Percentiles rank a stretch among this genome's conserved stretches.
These are phyloP conservation scores for Hymenoscyphus salicellus DNA, from an alignment of 2,329 filamentous ascomycete genomes.

Conservation along the genomic window DNA sequence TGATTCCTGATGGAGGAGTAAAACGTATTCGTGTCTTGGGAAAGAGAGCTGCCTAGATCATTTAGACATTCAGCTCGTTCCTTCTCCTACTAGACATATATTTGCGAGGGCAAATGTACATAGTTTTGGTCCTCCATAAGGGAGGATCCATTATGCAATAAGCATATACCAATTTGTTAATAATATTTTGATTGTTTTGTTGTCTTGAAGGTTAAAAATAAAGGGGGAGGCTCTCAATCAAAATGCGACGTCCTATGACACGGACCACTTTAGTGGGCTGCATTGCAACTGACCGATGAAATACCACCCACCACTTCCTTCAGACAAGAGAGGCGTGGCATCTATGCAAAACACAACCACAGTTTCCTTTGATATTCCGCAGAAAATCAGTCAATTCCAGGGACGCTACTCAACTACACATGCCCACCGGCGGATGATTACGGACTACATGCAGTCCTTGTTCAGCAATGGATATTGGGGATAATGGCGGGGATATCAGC, in stretches of 20 bases:
- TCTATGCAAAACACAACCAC: not conserved
- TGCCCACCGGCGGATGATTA: slow-evolving; percentile 25
- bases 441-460: slow-evolving; percentile 30
- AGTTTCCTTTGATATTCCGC: not conserved
- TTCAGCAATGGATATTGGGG: slow-evolving; percentile 58
- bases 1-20: slow-evolving; percentile 90
- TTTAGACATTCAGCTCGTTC: not conserved
- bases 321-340: not conserved
- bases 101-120: not conserved
- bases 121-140: not conserved
- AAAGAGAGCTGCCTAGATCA: slow-evolving; percentile 42
- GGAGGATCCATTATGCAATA: not conserved
- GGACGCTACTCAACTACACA: slow-evolving; percentile 9
- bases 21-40: slow-evolving; percentile 81
- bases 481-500: slow-evolving; percentile 44
- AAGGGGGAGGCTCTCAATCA: not conserved
- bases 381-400: not conserved
- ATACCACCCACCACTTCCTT: not conserved
- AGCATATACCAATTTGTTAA: not conserved
- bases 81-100: not conserved
- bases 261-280: slow-evolving; percentile 2
- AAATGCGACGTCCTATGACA: not conserved
- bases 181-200: not conserved
- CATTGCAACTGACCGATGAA: not conserved
- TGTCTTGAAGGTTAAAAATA: not conserved